These are phyloP conservation scores for Phytophthora constricta DNA, from an alignment of 352 stramenopile species.

Conservation along the genomic window DNA sequence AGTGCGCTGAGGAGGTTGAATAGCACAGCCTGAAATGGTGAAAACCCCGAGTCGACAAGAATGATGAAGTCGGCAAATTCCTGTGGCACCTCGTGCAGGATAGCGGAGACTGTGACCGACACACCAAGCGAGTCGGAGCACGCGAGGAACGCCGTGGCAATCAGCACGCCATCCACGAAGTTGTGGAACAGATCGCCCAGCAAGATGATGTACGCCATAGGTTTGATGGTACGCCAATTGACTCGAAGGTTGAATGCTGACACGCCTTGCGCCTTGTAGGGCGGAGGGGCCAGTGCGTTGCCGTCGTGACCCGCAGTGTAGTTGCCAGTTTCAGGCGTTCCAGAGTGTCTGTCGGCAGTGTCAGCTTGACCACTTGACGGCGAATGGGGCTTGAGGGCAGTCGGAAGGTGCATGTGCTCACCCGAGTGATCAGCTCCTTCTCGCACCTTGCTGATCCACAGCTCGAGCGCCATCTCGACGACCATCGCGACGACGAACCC, in stretches of 20 bases:
- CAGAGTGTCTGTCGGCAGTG: slow-evolving; percentile 27
- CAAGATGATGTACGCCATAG: slow-evolving; percentile 74
- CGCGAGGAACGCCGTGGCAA: slow-evolving; percentile 58
- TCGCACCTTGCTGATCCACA: slow-evolving; percentile 44
- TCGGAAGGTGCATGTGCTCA: slow-evolving; percentile 29
- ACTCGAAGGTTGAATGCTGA: slow-evolving; percentile 41
- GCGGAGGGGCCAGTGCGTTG: slow-evolving; percentile 1
- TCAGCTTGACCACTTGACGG: slow-evolving; percentile 8
- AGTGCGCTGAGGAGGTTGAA: slow-evolving; percentile 88
- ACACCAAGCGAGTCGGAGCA: slow-evolving; percentile 54
- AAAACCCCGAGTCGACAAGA: slow-evolving; percentile 76
- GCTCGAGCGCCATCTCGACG: slow-evolving; percentile 57
- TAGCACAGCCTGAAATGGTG: slow-evolving; percentile 60
- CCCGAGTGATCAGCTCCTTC: slow-evolving; percentile 23
- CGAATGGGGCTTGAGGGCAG: slow-evolving; percentile 32
- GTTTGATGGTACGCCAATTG: slow-evolving; percentile 49
- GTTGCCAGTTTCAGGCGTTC: slow-evolving; percentile 26
- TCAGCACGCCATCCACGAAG: slow-evolving; percentile 89
- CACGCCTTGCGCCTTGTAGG: slow-evolving; percentile 19
- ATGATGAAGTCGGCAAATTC: slow-evolving; percentile 90
- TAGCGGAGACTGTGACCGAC: slow-evolving; percentile 68
- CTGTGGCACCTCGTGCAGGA: slow-evolving; percentile 89
- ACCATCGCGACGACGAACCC: slow-evolving; percentile 76
- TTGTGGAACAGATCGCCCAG: slow-evolving; percentile 91
- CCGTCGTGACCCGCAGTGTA: slow-evolving; percentile 32